A percentile compares a stretch with the other conserved stretches of the same genome.
Evolutionary conservation across 1,284 basidiomycete species (phyloP).

Genomic region (Phylloporus sp.): DNA sequence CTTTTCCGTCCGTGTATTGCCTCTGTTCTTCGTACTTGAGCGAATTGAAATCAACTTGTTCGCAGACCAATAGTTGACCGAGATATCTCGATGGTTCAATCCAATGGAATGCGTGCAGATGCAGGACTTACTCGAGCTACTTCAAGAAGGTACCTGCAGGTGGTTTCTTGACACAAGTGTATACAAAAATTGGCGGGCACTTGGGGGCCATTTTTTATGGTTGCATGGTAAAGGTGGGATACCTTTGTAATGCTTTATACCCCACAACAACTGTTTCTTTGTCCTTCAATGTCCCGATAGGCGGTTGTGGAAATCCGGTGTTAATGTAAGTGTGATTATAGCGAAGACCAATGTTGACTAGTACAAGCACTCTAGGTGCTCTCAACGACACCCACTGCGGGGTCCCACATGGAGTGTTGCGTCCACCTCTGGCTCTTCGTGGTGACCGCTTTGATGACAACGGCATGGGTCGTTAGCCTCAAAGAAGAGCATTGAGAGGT

Average conservation of each 20-base stretch:
- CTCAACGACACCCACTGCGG: constrained; percentile 9
- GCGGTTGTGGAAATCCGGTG: constrained; percentile 12
- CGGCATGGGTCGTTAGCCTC: neutral
- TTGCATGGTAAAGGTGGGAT: neutral
- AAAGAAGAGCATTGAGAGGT: too few species aligned
- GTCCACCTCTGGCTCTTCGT: constrained; percentile 25
- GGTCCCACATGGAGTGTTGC: constrained; percentile 15
- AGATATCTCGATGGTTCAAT: constrained; percentile 7
- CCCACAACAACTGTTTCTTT: neutral
- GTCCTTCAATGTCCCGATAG: neutral
- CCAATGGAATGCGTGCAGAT: constrained; percentile 3
- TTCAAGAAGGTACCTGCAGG: neutral
- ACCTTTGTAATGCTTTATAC: too few species aligned
- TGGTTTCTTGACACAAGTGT: constrained; percentile 3
- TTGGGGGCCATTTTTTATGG: too few species aligned
- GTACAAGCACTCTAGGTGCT: constrained; percentile 16
- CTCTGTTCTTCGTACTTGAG: neutral
- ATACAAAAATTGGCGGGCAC: neutral
- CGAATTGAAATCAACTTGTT: neutral
- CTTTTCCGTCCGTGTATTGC: neutral
- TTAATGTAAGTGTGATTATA: too few species aligned
- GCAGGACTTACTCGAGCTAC: constrained; percentile 3
- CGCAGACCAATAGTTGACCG: neutral
- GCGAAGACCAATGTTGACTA: neutral
- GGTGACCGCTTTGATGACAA: constrained; percentile 20